A percentile compares a stretch with the other conserved stretches of the same genome.
phyloP scores from a whole-genome alignment of 192 early-diverging fungal species.

The Podila verticillata region DNA sequence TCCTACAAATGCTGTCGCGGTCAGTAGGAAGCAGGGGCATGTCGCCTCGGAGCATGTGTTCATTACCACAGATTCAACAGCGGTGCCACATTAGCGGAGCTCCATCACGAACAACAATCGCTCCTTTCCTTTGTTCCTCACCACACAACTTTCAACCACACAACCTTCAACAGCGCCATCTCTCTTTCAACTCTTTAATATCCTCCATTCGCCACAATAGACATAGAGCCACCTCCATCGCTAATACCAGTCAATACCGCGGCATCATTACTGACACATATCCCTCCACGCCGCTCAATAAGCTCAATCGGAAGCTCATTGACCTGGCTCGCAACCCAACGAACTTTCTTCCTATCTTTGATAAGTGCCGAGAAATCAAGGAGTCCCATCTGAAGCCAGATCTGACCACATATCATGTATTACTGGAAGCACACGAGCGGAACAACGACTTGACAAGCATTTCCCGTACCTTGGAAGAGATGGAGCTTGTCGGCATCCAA shows the following conservation, averaged over 20 bases:
- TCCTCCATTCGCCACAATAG: neutral
- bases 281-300: conserved; percentile 19
- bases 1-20: too few species aligned
- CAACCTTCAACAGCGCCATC: too few species aligned
- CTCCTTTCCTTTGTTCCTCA: too few species aligned
- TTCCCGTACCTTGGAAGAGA: conserved; percentile 45
- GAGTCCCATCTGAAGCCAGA: conserved; percentile 51
- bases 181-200: too few species aligned
- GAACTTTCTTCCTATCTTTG: conserved; percentile 28
- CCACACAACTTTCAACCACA: too few species aligned
- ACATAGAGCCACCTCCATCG: neutral
- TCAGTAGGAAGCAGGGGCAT: too few species aligned
- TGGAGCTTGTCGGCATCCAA: conserved; percentile 31
- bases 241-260: neutral
- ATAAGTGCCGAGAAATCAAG: conserved; percentile 49
- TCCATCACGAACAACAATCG: too few species aligned
- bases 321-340: conserved; percentile 13
- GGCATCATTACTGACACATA: conserved; percentile 41
- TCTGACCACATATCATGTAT: conserved; percentile 49
- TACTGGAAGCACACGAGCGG: conserved; percentile 45
- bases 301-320: conserved; percentile 18
- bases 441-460: conserved; percentile 16
- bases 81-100: too few species aligned
- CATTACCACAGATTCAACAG: too few species aligned
- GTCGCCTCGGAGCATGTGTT: too few species aligned